phyloP scores from a whole-genome alignment of 164 flowering plant genomes.

The Echeveria elegans region DNA sequence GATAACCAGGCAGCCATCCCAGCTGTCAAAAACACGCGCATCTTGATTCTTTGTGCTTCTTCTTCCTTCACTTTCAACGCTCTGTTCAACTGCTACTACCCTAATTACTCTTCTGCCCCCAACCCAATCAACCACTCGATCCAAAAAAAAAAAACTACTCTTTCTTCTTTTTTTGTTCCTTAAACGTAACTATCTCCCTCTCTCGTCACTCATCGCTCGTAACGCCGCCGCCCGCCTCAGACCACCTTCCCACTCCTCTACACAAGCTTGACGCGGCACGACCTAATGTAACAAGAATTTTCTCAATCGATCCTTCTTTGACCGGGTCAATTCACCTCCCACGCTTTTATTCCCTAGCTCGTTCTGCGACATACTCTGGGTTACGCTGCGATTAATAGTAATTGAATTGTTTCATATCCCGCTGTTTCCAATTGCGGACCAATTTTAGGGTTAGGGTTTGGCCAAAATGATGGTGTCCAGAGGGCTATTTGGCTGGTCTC shows the following conservation, averaged over 20 bases:
- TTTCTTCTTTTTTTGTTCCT: neutral
- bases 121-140: too few relatives aligned
- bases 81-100: neutral
- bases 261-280: neutral
- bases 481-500: conserved; percentile 98
- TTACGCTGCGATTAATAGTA: neutral
- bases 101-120: neutral
- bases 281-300: neutral
- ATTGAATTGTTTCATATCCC: neutral
- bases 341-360: neutral
- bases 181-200: too few relatives aligned
- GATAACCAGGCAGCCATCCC: too few relatives aligned
- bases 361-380: neutral
- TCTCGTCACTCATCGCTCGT: conserved; percentile 5
- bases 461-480: conserved; percentile 80
- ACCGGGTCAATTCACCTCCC: neutral
- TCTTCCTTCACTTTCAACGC: neutral
- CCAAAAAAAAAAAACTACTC: neutral
- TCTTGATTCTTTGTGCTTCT: too few relatives aligned
- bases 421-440: neutral
- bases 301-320: too few relatives aligned
- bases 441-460: neutral
- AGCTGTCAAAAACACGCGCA: too few relatives aligned
- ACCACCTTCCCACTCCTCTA: too few relatives aligned
- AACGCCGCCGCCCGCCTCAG: conserved; percentile 1